Percentiles rank a stretch among this genome's conserved stretches.
phyloP scores from a whole-genome alignment of 2,329 filamentous ascomycete genomes.

The Fonsecaea pugnacius region DNA sequence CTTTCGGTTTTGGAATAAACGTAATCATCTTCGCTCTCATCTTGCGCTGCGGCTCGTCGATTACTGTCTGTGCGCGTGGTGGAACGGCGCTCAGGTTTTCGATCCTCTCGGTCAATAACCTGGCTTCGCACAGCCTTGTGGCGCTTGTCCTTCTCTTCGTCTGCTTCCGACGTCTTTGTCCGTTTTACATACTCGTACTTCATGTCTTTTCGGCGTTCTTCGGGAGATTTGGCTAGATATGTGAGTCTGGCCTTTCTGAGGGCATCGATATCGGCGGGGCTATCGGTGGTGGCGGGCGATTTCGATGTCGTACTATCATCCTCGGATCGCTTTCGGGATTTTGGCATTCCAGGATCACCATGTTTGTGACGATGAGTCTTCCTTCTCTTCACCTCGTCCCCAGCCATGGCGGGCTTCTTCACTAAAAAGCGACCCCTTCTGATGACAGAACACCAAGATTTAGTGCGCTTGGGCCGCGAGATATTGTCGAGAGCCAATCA shows the following conservation, averaged over 20 bases:
- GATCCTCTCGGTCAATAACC: not conserved
- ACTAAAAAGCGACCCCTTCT: slow-evolving; percentile 5
- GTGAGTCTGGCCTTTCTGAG: slow-evolving; percentile 37
- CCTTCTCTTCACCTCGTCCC: slow-evolving; percentile 25
- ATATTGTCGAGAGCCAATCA: slow-evolving; percentile 28
- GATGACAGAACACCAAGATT: slow-evolving; percentile 7
- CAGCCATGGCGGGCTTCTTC: slow-evolving; percentile 25
- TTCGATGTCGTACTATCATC: slow-evolving; percentile 24
- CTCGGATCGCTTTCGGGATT: slow-evolving; percentile 21
- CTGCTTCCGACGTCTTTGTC: slow-evolving; percentile 23
- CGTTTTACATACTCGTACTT: slow-evolving; percentile 36
- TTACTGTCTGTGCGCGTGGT: slow-evolving; percentile 19
- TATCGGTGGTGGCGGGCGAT: slow-evolving; percentile 23
- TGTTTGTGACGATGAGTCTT: slow-evolving; percentile 23
- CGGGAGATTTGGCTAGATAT: slow-evolving; percentile 31
- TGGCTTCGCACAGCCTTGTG: slow-evolving; percentile 15
- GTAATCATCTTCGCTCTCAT: slow-evolving; percentile 30
- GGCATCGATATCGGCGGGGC: slow-evolving; percentile 33
- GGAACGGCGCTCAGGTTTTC: slow-evolving; percentile 6
- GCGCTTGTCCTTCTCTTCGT: slow-evolving; percentile 18
- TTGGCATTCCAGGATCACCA: slow-evolving; percentile 27
- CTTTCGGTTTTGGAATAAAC: slow-evolving; percentile 21
- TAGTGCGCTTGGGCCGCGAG: slow-evolving; percentile 25
- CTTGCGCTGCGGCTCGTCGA: slow-evolving; percentile 1
- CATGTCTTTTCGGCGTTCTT: slow-evolving; percentile 34